Base-by-base conservation (phyloP, 2,329 filamentous ascomycete species). In the Calycina marina region DNA sequence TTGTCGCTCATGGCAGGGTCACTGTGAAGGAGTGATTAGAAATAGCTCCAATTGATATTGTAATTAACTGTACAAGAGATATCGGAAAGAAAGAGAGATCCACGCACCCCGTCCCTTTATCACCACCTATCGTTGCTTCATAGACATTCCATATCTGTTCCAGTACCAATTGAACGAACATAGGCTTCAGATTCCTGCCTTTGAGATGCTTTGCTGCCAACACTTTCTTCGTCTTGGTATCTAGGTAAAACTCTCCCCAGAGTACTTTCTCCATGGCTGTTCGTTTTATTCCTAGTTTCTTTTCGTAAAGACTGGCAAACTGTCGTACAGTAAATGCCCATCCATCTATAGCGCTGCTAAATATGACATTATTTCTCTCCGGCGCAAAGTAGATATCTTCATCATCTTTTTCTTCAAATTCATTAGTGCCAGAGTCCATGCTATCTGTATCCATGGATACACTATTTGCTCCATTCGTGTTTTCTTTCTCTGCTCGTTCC, bases 361-460 rank as follows among this genome's bases (percentile, higher is more conserved):
- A 98, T 42, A 98, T 96, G 55, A 98, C 90, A 51, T 98, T 98
- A 56, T 94, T 94, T 57, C 88, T 93, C 52, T 98, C 90, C 0
- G 90, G 90, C 1, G 90, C 84, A 57, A 98, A 98, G 56, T 98
- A 98, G 15, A 98, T 76, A 54, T 94, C 86, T 54, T 96, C 86
- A 49, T 98, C 90, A 49, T 94, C 86, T 45, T 76, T 75, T 53
- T 96, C 90, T 54, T 94, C 77, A 46, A 84, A 98, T 36, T 77
- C 69, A 14, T 72, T 53, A 11, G 77, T 73, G 3, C 71, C 68
- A n/a, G 59, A 57, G 4, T 67, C 63, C 34, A 60, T 63, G 27
- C 63, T 59, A 32, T 68, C 58, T 30, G 68, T 65, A 16, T 59
- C 61, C 9, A 57, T 38, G 13, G 59, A 58, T 8, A 34, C 40